Evolutionary conservation across 2,329 filamentous ascomycete species (phyloP), one percentile per base, ranked within the genome.

Genomic region (Chaetomium sp.): DNA sequence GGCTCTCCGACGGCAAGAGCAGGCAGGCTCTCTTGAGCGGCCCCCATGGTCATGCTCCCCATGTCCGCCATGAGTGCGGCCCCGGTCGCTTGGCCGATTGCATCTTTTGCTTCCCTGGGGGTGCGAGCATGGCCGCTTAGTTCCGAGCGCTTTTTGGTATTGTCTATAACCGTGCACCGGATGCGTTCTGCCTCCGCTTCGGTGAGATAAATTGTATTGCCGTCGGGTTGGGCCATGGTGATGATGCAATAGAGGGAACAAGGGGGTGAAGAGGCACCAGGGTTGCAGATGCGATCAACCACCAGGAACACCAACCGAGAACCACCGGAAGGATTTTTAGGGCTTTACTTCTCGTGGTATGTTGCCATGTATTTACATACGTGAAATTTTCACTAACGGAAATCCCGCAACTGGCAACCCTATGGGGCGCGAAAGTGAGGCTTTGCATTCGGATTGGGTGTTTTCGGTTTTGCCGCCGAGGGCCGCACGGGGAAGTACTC

Each of bases 151-250:
- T 54, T 53, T 33, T 38, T 31, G 21, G 35, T 4, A 13, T 49
- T 50, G 8, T 61, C 42, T 10, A 42, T 33, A 23, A 56, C 53
- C 1, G 57, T 61, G 25, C 21, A 51, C 7, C 33, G 51, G 45
- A 64, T 64, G 45, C 63, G 63, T 16, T 60, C 51, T 1, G 45
- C 51, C n/a, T 64, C 57, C n/a, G 61, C 45, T 47, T 64, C 63
- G 10, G 51, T 64, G 4, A 64, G 25, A 21, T 61, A 64, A 13
- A 61, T 19, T 2, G 51, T 60, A 19, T 16, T 64, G 23, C 23
- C 33, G 10, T 45, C 10, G n/a, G 6, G 27, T 6, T 29, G 2
- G 8, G 51, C 29, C 60, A 56, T 56, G 19, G 29, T 49, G 23
- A 27, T 19, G 42, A 3, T 7, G 9, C 6, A n/a, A 42, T 2